Conservation (phyloP, 2,329 filamentous ascomycete genomes). For the Fusarium neocosmosporiellum region DNA sequence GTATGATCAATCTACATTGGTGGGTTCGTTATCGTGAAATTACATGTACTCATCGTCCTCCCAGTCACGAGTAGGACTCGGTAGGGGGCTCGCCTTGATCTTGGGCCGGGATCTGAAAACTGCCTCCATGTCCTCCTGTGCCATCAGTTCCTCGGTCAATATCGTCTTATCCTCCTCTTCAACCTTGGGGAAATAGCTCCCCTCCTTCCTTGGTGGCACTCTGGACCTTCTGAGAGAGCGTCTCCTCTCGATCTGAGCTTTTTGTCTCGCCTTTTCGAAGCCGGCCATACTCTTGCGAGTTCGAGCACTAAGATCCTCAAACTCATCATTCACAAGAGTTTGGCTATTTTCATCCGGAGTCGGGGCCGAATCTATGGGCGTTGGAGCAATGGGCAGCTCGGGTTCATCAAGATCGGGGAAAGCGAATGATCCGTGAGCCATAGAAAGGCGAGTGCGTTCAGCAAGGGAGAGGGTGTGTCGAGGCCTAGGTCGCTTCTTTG, state of each 20-base stretch:
- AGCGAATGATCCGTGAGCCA: constrained; percentile 69
- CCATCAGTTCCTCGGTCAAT: constrained; percentile 76
- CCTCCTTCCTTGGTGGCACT: constrained; percentile 52
- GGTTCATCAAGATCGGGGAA: constrained; percentile 48
- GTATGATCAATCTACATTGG: neutral
- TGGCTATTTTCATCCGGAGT: constrained; percentile 33
- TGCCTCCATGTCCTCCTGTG: constrained; percentile 79
- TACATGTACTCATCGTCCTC: constrained; percentile 42
- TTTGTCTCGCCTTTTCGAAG: constrained; percentile 70
- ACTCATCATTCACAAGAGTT: constrained; percentile 38
- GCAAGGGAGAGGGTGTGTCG: constrained; percentile 72
- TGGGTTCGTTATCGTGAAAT: constrained; percentile 27
- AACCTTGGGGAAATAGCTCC: constrained; percentile 59
- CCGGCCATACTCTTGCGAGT: constrained; percentile 72
- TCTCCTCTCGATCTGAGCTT: constrained; percentile 67
- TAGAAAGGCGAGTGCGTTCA: constrained; percentile 84
- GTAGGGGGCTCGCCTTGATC: constrained; percentile 79
- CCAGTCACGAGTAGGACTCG: constrained; percentile 58
- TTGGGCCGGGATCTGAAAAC: constrained; percentile 88
- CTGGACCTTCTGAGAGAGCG: constrained; percentile 62
- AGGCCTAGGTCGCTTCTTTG: constrained; percentile 59
- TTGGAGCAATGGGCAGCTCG: constrained; percentile 34
- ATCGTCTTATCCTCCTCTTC: constrained; percentile 60
- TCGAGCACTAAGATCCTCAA: constrained; percentile 66
- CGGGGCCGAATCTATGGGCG: constrained; percentile 11